Evolutionary conservation across 495 filamentous ascomycete species (phyloP).

Genomic region (Aspergillus steynii): DNA sequence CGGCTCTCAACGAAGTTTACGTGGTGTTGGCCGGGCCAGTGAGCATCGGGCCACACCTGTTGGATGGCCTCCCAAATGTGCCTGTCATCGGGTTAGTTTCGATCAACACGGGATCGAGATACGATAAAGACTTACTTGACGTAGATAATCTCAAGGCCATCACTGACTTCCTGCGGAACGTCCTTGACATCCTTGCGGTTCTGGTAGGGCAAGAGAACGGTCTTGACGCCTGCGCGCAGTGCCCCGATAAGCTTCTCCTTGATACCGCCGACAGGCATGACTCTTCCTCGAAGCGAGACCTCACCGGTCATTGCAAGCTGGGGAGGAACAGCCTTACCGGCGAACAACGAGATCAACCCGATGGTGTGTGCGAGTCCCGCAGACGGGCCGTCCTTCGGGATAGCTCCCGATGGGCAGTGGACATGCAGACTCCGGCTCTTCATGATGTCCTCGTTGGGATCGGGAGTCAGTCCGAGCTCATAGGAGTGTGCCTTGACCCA

Average conservation of each 20-base stretch:
- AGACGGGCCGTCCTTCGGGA: constrained; percentile 89
- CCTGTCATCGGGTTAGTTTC: constrained; percentile 40
- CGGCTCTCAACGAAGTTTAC: constrained; percentile 63
- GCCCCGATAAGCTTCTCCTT: constrained; percentile 99
- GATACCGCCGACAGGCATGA: constrained; percentile 91
- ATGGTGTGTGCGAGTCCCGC: constrained; percentile 94
- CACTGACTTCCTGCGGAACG: constrained; percentile 84
- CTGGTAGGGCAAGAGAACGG: constrained; percentile 80
- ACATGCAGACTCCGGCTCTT: constrained; percentile 93
- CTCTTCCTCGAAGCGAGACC: constrained; percentile 81
- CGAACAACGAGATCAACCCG: constrained; percentile 89
- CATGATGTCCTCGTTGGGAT: constrained; percentile 90
- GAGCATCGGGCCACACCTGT: constrained; percentile 79
- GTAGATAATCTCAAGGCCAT: constrained; percentile 84
- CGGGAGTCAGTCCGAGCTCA: constrained; percentile 79
- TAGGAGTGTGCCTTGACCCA: constrained; percentile 98
- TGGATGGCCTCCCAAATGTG: constrained; percentile 89
- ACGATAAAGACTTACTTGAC: constrained; percentile 63
- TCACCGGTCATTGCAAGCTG: constrained; percentile 98
- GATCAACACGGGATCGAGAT: background rate
- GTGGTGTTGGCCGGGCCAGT: constrained; percentile 72
- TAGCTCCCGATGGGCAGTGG: constrained; percentile 92
- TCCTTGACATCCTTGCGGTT: constrained; percentile 95
- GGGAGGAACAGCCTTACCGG: constrained; percentile 82
- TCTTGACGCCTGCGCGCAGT: constrained; percentile 89